Evolutionary conservation across 805 yeast species (phyloP).

Genomic region (Candida sakaeoensis): DNA sequence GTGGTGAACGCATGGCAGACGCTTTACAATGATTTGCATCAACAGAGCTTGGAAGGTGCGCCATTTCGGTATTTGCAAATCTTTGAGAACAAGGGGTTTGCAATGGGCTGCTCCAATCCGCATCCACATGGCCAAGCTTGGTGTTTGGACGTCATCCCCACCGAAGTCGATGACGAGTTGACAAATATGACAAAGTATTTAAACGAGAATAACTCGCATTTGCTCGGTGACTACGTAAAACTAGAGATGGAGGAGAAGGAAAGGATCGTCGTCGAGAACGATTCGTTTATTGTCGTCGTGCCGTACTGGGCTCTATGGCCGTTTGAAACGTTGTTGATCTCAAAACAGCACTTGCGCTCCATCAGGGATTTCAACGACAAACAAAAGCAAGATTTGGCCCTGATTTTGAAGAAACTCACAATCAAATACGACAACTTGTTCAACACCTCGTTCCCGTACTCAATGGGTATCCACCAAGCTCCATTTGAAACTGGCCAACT

Average conservation of each 20-base stretch:
- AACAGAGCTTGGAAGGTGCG: slow-evolving; percentile 33
- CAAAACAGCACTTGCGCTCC: slow-evolving; percentile 53
- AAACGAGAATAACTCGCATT: slow-evolving; percentile 37
- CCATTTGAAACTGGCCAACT: slow-evolving; percentile 49
- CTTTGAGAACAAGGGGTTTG: slow-evolving; percentile 73
- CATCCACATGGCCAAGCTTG: slow-evolving; percentile 85
- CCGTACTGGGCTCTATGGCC: slow-evolving; percentile 89
- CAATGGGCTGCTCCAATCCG: slow-evolving; percentile 81
- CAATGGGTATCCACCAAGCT: slow-evolving; percentile 81
- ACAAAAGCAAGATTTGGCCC: slow-evolving; percentile 55
- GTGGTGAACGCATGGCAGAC: slow-evolving; percentile 63
- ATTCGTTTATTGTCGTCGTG: slow-evolving; percentile 61
- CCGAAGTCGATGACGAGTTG: slow-evolving; percentile 61
- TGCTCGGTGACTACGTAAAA: slow-evolving; percentile 60
- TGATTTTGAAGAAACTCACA: slow-evolving; percentile 49
- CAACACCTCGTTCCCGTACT: slow-evolving; percentile 68
- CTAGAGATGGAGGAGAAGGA: slow-evolving; percentile 48
- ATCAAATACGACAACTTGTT: slow-evolving; percentile 69
- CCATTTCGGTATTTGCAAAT: slow-evolving; percentile 63
- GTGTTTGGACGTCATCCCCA: slow-evolving; percentile 64
- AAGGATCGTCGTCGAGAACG: slow-evolving; percentile 58
- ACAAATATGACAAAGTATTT: slow-evolving; percentile 47
- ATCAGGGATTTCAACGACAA: slow-evolving; percentile 43
- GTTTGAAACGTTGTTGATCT: slow-evolving; percentile 61
- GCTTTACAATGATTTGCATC: slow-evolving; percentile 44